Percentiles rank a stretch among this genome's conserved stretches.
phyloP scores from a whole-genome alignment of 192 early-diverging fungal genomes.

The Coemansia sp. region DNA sequence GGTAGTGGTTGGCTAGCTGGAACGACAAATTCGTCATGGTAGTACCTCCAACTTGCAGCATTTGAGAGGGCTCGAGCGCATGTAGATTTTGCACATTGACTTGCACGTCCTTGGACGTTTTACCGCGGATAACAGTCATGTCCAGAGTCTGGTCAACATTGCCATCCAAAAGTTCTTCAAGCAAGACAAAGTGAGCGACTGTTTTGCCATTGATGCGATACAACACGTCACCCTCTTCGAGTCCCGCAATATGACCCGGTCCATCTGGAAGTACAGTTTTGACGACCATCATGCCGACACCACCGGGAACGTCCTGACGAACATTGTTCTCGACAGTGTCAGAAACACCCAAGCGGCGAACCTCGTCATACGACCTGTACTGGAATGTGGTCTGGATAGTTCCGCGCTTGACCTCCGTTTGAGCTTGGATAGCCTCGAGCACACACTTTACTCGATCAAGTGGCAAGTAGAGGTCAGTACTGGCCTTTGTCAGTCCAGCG shows the following conservation, averaged over 20 bases:
- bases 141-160: constrained; percentile 58
- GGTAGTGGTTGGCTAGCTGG: constrained; percentile 74
- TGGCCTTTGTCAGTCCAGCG: constrained; percentile 69
- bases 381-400: constrained; percentile 75
- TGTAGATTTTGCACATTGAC: constrained; percentile 72
- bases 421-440: constrained; percentile 61
- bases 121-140: constrained; percentile 64
- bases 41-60: constrained; percentile 85
- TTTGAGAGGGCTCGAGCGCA: constrained; percentile 78
- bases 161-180: constrained; percentile 68
- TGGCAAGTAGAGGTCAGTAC: constrained; percentile 76
- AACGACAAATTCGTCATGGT: constrained; percentile 76
- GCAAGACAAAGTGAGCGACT: constrained; percentile 71
- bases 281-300: constrained; percentile 73
- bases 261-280: constrained; percentile 68
- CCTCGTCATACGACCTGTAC: constrained; percentile 72
- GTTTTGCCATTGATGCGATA: constrained; percentile 64
- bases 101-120: constrained; percentile 52
- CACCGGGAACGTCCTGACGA: constrained; percentile 63
- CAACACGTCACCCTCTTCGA: constrained; percentile 77
- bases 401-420: constrained; percentile 67
- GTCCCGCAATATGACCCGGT: constrained; percentile 59
- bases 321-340: constrained; percentile 66
- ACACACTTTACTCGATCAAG: constrained; percentile 74
- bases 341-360: constrained; percentile 71